Conservation (phyloP, 176 grass and related monocot genomes). For the Eragrostis curvula region DNA sequence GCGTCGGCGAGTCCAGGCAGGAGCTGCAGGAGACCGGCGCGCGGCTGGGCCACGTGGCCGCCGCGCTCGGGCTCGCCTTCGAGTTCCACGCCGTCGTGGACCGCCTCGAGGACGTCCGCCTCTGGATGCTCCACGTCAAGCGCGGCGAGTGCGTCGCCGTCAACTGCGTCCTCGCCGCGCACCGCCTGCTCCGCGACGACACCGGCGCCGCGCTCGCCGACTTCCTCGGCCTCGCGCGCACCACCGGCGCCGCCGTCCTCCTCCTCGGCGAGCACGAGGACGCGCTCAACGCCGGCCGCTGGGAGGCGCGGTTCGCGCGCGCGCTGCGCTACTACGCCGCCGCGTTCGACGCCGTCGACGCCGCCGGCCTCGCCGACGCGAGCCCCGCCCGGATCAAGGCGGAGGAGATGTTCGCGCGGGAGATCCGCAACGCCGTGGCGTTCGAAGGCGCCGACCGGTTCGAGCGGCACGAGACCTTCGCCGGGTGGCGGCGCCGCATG, state of each 20-base stretch:
- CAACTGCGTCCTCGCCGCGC: slow-evolving; percentile 71
- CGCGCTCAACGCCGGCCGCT: slow-evolving; percentile 50
- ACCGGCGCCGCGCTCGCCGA: slow-evolving; percentile 57
- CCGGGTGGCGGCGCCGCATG: slow-evolving; percentile 66
- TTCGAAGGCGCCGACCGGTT: slow-evolving; percentile 73
- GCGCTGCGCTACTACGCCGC: slow-evolving; percentile 75
- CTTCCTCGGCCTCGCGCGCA: slow-evolving; percentile 71
- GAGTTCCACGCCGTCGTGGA: slow-evolving; percentile 96
- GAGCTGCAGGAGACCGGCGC: slow-evolving; percentile 78
- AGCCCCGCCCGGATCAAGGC: slow-evolving; percentile 71
- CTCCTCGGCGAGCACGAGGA: slow-evolving; percentile 83
- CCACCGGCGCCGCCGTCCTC: slow-evolving; percentile 67
- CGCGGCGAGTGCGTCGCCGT: slow-evolving; percentile 88
- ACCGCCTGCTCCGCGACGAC: slow-evolving; percentile 74
- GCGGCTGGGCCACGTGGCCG: slow-evolving; percentile 63
- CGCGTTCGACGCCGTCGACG: slow-evolving; percentile 73
- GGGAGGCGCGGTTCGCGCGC: slow-evolving; percentile 71
- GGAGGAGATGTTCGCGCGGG: slow-evolving; percentile 91
- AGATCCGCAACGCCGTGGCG: slow-evolving; percentile 82
- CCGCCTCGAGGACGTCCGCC: slow-evolving; percentile 89
- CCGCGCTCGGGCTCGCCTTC: slow-evolving; percentile 62
- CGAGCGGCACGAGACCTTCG: slow-evolving; percentile 85
- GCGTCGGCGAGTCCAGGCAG: slow-evolving; percentile 80
- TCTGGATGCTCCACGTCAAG: slow-evolving; percentile 99
- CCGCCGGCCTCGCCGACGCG: slow-evolving; percentile 26